Base-by-base conservation (phyloP, 441 rosid species). In the Bocquillonia castaneifolia region DNA sequence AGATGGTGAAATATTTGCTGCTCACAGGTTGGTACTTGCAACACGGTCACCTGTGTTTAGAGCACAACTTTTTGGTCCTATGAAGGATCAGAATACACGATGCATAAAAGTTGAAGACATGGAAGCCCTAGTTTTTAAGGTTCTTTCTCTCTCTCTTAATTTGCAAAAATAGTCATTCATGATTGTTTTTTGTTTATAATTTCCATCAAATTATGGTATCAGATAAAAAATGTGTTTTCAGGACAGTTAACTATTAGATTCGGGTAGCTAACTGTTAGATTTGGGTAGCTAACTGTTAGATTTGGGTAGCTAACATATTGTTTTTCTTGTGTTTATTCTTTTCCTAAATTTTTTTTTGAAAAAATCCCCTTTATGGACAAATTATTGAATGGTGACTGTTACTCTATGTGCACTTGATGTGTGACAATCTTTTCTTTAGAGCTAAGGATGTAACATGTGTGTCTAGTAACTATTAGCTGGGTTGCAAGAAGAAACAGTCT, bases 21-120 rank as follows among this genome's bases (percentile, higher is more conserved):
- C 94, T 60, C 99, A 95, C 80, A 95, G 88, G 72, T 73, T 95
- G 82, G 91, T 95, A 48, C 92, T 95, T 80, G 96, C 93, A 64
- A 89, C 96, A 10, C 91, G 99, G 3, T 95, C 99, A 25, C 97
- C 96, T 25, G 98, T 95, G 48, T 95, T 95, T 75, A 88, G 86
- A 78, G 99, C 98, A 20, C 99, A 95, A 73, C 93, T 95, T 69
- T 90, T 81, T 85, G 98, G 99, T 76, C 99, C 98, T 36, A 86
- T 95, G 92, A 95, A 83, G 74, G 96, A 83, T 80, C 83, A 74
- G 9, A 84, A 91, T 61, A 95, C 97, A 10, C 68, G 56, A 67
- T 73, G 64, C 63, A 89, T 95, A 57, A 78, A 74, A 81, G 80
- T 95, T 70, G 96, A 88, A 81, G 99, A 95, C 75, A 83, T 95